Conservation (phyloP, 176 grass and related monocot species). For the Oryza australiensis region DNA sequence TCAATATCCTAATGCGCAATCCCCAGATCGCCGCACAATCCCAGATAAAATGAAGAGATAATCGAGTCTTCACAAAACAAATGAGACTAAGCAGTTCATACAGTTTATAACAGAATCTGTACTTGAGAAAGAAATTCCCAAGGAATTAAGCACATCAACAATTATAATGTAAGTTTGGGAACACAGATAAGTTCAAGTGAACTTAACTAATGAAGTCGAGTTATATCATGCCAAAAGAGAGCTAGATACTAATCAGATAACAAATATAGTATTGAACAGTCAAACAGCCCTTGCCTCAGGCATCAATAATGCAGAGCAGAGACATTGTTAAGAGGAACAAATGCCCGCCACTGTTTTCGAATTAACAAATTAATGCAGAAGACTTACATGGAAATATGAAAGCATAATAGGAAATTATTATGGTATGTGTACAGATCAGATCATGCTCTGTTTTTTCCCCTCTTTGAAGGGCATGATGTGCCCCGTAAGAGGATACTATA, state of each 20-base stretch:
- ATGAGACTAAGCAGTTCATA: constrained; percentile 40
- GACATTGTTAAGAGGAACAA: neutral
- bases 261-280: neutral
- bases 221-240: neutral
- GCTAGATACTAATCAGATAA: neutral
- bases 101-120: constrained; percentile 26
- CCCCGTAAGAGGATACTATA: neutral
- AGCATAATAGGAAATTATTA: neutral
- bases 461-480: neutral
- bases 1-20: constrained; percentile 77
- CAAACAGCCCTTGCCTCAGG: neutral
- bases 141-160: constrained; percentile 4
- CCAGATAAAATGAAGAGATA: constrained; percentile 58
- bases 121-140: constrained; percentile 20
- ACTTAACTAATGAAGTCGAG: neutral
- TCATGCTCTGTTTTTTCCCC: neutral
- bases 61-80: constrained; percentile 61
- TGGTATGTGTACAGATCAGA: neutral
- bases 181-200: neutral
- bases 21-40: constrained; percentile 59
- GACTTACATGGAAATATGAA: neutral
- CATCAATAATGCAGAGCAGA: neutral
- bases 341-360: neutral
- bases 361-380: constrained; percentile 3
- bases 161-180: neutral